Percentiles rank a stretch among this genome's conserved stretches.
phyloP scores from a whole-genome alignment of 768 basidiomycete genomes.

The Leucosporidium scottii region DNA sequence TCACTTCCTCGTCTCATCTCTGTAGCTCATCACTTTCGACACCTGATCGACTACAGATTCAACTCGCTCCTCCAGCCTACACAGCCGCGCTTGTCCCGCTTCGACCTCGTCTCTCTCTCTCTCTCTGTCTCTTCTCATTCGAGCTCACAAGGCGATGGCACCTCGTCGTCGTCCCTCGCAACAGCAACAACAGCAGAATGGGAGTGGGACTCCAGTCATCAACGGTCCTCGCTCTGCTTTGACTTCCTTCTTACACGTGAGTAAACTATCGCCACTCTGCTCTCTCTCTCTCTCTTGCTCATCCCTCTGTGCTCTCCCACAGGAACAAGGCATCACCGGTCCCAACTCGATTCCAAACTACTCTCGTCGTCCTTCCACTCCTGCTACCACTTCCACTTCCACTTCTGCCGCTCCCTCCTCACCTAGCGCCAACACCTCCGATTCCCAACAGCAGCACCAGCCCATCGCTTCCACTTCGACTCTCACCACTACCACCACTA shows the following conservation, averaged over 20 bases:
- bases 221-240: constrained; percentile 73
- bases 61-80: too few relatives aligned
- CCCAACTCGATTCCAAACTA: constrained; percentile 35
- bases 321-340: constrained; percentile 53
- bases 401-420: neutral
- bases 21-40: too few relatives aligned
- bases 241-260: constrained; percentile 68
- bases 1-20: too few relatives aligned
- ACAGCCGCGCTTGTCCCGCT: too few relatives aligned
- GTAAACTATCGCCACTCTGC: neutral
- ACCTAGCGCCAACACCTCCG: neutral
- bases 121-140: too few relatives aligned
- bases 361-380: constrained; percentile 1
- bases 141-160: too few relatives aligned
- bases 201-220: neutral
- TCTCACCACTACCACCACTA: constrained; percentile 1
- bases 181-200: too few relatives aligned
- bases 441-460: neutral
- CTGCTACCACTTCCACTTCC: constrained; percentile 3
- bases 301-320: neutral
- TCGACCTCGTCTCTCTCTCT: too few relatives aligned
- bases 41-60: too few relatives aligned
- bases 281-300: neutral
- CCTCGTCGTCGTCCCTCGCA: too few relatives aligned
- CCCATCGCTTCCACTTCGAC: constrained; percentile 5